Evolutionary conservation across 2,329 filamentous ascomycete genomes (phyloP).

Genomic region (Nigrospora oryzae): DNA sequence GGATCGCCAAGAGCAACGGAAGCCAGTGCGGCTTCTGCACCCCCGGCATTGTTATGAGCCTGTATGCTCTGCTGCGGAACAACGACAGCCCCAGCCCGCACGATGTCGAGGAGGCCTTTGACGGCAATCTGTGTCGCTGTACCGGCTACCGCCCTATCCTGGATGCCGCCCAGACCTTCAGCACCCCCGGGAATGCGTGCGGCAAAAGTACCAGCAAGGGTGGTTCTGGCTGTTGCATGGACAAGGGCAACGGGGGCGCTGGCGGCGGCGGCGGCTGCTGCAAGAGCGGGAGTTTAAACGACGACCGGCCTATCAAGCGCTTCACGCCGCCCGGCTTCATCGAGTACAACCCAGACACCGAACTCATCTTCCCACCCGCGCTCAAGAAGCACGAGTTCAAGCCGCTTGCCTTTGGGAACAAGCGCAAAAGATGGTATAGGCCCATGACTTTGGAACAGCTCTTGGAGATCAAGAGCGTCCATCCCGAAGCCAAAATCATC

Average conservation of each 20-base stretch:
- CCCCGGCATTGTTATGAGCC: constrained; percentile 94
- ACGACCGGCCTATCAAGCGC: constrained; percentile 47
- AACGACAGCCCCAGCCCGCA: constrained; percentile 68
- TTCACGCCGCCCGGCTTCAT: constrained; percentile 90
- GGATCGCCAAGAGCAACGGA: constrained; percentile 84
- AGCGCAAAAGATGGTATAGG: constrained; percentile 87
- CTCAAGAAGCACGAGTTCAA: constrained; percentile 76
- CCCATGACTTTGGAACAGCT: constrained; percentile 82
- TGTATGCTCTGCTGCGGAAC: constrained; percentile 88
- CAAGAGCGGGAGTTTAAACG: constrained; percentile 46
- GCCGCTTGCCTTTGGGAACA: constrained; percentile 85
- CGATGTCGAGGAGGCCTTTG: constrained; percentile 91
- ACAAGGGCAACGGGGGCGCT: constrained; percentile 40
- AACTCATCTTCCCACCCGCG: constrained; percentile 87
- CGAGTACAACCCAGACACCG: constrained; percentile 85
- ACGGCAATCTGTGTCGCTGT: constrained; percentile 91
- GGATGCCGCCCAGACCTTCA: constrained; percentile 89
- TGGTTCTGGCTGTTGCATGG: constrained; percentile 63
- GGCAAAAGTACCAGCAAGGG: constrained; percentile 40
- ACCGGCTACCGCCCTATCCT: constrained; percentile 92
- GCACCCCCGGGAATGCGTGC: constrained; percentile 37
- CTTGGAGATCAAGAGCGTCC: constrained; percentile 79
- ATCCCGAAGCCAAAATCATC: constrained; percentile 86
- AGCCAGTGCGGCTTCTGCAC: constrained; percentile 95
- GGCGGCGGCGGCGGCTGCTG: constrained; percentile 59